Evolutionary conservation across 495 filamentous ascomycete genomes (phyloP), one percentile per base, ranked within the genome.

Genomic region (Podospora didyma): DNA sequence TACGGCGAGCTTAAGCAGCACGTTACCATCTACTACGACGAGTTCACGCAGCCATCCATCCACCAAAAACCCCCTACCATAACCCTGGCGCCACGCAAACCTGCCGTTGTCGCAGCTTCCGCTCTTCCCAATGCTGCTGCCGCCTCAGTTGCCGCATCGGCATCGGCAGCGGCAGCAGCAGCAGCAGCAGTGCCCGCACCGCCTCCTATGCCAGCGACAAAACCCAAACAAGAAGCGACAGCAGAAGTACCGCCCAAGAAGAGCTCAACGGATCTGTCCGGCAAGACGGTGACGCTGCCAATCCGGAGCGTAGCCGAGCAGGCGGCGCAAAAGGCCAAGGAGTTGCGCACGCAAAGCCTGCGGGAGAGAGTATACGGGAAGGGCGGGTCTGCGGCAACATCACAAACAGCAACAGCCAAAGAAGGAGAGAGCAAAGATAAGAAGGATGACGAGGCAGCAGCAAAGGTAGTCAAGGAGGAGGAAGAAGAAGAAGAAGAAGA

Each of bases 1-100:
- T 96, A 93, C 66, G 93, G 89, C 66, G 94, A 97, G 75, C 80
- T 98, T 53, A 92, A 94, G 69, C 82, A 94, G 69, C 83, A 89
- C 57, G 78, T 97, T 53, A 86, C 68, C 44, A 73, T 81, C 62
- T 76, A 74, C 73, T 75, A 77, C 71, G 66, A 83, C 77, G 62
- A 82, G 73, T 71, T 75, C 76, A 70, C 75, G 49, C 73, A 70
- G 53, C 79, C 66, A 24, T 68, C 59, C 68, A 78, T 62, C 66
- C 65, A 55, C 69, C 68, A 75, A 62, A 71, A 64, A 2, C 67
- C 71, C 23, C 66, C 69, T 24, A 71, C 44, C 52, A 57, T 26
- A 72, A 24, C 39, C 9, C 60, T 64, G 51, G 57, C 63, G 44
- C 62, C 60, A 31, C 62, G 69, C 9, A 63, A 66, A 31, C 69